Evolutionary conservation across 345 rosid species (phyloP).

Genomic region (Pistacia atlantica): DNA sequence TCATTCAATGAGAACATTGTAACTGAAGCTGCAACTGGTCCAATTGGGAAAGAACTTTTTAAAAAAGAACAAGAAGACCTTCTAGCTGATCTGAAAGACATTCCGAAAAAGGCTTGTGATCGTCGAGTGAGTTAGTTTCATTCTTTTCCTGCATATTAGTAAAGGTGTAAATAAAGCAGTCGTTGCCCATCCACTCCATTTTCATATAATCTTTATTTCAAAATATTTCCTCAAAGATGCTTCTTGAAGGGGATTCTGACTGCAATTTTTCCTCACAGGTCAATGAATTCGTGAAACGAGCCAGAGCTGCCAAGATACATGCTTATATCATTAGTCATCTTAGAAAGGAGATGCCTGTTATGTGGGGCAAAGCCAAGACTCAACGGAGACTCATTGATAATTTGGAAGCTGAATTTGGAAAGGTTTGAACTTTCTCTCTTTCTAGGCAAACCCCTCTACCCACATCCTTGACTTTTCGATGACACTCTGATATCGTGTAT

Average conservation of each 20-base stretch:
- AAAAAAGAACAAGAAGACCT: conserved; percentile 96
- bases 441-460: not conserved
- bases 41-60: conserved; percentile 86
- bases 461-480: not conserved
- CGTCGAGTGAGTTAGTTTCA: conserved; percentile 71
- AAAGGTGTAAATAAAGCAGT: too few species aligned
- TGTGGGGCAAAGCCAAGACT: conserved; percentile 90
- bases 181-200: not conserved
- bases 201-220: too few species aligned
- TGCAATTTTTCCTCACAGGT: conserved; percentile 45
- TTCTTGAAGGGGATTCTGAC: conserved; percentile 4
- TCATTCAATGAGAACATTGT: conserved; percentile 94
- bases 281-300: conserved; percentile 94
- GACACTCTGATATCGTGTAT: not conserved
- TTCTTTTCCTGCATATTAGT: not conserved
- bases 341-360: conserved; percentile 87
- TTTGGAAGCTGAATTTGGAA: conserved; percentile 72
- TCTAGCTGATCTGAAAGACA: conserved; percentile 75
- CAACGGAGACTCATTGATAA: conserved; percentile 84
- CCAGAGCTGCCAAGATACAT: conserved; percentile 95
- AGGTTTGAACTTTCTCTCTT: conserved; percentile 44
- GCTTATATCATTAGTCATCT: conserved; percentile 88
- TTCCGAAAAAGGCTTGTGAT: conserved; percentile 98
- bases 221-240: not conserved
- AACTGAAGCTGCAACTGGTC: conserved; percentile 74